Evolutionary conservation across 495 filamentous ascomycete species (phyloP), one percentile per base, ranked within the genome.

Genomic region (Aspergillus funiculosus): DNA sequence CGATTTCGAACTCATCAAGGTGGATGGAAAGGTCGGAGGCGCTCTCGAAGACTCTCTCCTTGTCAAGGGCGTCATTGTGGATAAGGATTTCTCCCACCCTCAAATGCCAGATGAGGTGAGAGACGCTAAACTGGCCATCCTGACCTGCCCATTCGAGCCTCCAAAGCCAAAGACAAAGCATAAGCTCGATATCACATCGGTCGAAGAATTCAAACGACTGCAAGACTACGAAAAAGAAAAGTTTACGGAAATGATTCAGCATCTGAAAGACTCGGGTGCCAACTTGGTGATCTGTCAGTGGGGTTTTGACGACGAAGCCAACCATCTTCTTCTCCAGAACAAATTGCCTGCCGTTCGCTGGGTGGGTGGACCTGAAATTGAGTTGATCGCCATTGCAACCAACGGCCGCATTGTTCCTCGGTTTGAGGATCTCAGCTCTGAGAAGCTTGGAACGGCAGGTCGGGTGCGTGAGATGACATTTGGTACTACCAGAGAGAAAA

Each of bases 111-210:
- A 82, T 39, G 85, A 95, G 65, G 91, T 99, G 41, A 74, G 70
- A 43, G 87, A 99, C 68, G 92, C 94, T 55, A 97, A 96, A 71
- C 77, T 99, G 57, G 92, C 92, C 29, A 97, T 99, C 57, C 73
- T 99, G 34, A 99, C 92, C 31, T 99, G 92, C 63, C 89, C 92
- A 1, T 97, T 99, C 65, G 92, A 99, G 71, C 92, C 92, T n/a
- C 92, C 92, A 11, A 99, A 99, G 77, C 92, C 92, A 36, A 99
- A 99, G 81, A 99, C 92, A 19, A 99, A 99, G 79, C 92, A 99
- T 72, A 95, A 95, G 78, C 78, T 99, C 22, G 94, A 99, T 56
- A 99, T 99, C 63, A 94, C 89, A 44, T 86, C 81, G 36, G 91
- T 99, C 7, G 90, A 96, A 48, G 92, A 99, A 66, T 99, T 94